Evolutionary conservation across 2,329 filamentous ascomycete species (phyloP).

Genomic region (Pseudogymnoascus sp.): DNA sequence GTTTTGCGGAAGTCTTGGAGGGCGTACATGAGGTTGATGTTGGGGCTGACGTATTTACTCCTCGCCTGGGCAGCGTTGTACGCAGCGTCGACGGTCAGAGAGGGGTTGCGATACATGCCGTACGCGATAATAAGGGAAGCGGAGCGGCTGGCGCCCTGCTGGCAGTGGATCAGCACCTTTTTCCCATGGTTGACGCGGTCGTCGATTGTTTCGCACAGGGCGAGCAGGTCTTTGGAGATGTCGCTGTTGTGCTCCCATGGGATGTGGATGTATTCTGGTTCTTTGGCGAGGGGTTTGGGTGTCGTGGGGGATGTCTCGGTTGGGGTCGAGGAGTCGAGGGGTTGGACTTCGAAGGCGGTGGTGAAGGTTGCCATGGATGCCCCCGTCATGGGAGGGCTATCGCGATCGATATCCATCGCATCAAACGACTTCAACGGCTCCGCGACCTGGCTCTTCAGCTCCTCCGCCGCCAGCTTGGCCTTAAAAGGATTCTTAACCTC

Average conservation of each 20-base stretch:
- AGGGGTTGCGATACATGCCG: conserved; percentile 69
- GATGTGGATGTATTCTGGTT: conserved; percentile 79
- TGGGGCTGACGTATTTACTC: conserved; percentile 82
- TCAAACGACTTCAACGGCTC: conserved; percentile 23
- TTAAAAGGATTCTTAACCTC: conserved; percentile 72
- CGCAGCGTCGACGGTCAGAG: conserved; percentile 70
- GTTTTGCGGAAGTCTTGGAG: conserved; percentile 72
- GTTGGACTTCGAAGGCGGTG: conserved; percentile 51
- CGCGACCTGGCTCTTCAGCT: conserved; percentile 21
- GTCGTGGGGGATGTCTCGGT: conserved; percentile 40
- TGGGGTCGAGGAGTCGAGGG: conserved; percentile 19
- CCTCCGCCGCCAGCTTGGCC: conserved; percentile 26
- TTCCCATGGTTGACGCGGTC: conserved; percentile 63
- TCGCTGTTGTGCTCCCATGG: conserved; percentile 86
- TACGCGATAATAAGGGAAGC: conserved; percentile 83
- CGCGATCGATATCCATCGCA: conserved; percentile 25
- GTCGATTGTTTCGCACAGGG: conserved; percentile 68
- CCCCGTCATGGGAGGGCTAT: conserved; percentile 40
- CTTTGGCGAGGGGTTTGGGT: conserved; percentile 43
- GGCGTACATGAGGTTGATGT: conserved; percentile 88
- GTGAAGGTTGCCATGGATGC: conserved; percentile 48
- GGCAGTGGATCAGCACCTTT: conserved; percentile 73
- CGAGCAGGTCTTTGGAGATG: conserved; percentile 68
- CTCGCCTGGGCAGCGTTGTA: conserved; percentile 73
- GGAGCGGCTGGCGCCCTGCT: conserved; percentile 77